Percentiles rank a stretch among this genome's conserved stretches.
These are phyloP conservation scores for Acacia melanoxylon DNA, from an alignment of 306 rosid genomes.

Conservation along the genomic window DNA sequence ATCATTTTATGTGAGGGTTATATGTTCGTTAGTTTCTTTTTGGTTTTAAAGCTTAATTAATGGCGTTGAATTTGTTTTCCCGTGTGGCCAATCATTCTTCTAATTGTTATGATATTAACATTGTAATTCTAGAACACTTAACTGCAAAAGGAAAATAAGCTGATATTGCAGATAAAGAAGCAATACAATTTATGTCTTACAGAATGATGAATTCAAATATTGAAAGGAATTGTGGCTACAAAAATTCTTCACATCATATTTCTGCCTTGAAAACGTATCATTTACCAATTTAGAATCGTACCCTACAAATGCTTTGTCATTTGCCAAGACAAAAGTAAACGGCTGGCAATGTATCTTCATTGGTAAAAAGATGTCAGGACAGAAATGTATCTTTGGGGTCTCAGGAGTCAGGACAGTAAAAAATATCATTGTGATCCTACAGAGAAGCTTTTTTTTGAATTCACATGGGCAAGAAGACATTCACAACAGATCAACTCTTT, in stretches of 20 bases:
- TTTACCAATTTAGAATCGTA: slow-evolving; percentile 22
- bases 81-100: slow-evolving; percentile 16
- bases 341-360: not conserved
- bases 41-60: slow-evolving; percentile 3
- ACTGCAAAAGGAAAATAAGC: not conserved
- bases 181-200: not conserved
- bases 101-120: not conserved
- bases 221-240: not conserved
- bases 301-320: not conserved
- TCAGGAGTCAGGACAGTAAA: not conserved
- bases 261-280: not conserved
- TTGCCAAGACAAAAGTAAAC: not conserved
- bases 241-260: not conserved
- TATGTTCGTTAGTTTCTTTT: slow-evolving; percentile 11
- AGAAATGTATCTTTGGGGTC: not conserved
- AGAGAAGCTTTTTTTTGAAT: slow-evolving; percentile 10
- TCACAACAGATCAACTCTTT: not conserved
- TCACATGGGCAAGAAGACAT: slow-evolving; percentile 4
- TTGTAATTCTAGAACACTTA: not conserved
- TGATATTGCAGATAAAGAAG: slow-evolving; percentile 15
- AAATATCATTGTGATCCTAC: not conserved
- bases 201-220: not conserved
- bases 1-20: slow-evolving; percentile 5
- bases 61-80: slow-evolving; percentile 8
- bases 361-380: no score